phyloP scores from a whole-genome alignment of 140 eudicot species.

The Oenanthe javanica region DNA sequence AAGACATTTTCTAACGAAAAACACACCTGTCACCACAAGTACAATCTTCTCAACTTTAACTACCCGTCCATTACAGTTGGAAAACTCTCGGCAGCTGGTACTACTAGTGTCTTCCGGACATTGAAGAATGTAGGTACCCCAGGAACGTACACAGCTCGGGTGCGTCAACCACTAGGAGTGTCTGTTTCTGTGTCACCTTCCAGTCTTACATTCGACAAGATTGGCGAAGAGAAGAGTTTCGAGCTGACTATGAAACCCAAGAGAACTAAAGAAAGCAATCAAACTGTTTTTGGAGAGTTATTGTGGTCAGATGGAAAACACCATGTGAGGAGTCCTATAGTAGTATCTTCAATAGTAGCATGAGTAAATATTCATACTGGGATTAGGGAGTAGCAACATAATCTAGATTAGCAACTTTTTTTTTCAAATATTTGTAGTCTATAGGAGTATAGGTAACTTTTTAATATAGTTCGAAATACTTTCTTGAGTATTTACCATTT shows the following conservation, averaged over 20 bases:
- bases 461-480: neutral
- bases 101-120: conserved; percentile 20
- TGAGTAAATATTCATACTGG: neutral
- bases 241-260: conserved; percentile 11
- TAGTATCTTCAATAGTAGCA: conserved; percentile 9
- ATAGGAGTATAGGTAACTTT: neutral
- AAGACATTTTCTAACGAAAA: neutral
- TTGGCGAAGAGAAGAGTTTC: conserved; percentile 28
- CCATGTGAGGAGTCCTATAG: conserved; percentile 48
- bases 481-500: neutral
- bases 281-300: conserved; percentile 23
- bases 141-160: conserved; percentile 24
- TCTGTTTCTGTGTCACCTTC: conserved; percentile 21
- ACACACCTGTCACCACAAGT: conserved; percentile 11
- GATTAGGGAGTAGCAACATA: neutral
- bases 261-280: neutral
- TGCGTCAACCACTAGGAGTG: conserved; percentile 29
- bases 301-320: conserved; percentile 41
- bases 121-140: conserved; percentile 35
- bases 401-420: no score
- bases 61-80: conserved; percentile 29
- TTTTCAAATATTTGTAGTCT: neutral
- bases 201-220: conserved; percentile 16
- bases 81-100: conserved; percentile 5
- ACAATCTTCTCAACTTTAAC: conserved; percentile 25